A percentile compares a stretch with the other conserved stretches of the same genome.
Conservation (phyloP, 768 basidiomycete genomes). For the Chiua virens region DNA sequence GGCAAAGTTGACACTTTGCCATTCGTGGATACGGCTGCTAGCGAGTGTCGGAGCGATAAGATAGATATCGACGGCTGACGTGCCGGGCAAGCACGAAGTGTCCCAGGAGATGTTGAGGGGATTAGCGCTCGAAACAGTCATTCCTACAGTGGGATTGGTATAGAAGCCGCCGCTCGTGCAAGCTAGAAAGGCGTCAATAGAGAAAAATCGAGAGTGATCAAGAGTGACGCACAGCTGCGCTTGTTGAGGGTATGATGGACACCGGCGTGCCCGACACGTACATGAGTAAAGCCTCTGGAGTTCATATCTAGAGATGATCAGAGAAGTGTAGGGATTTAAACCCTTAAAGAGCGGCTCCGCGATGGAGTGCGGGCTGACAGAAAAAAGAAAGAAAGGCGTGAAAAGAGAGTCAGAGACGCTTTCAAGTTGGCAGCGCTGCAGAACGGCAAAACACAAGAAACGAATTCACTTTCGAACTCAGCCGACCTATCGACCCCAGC, state of each 20-base stretch:
- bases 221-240: conserved; percentile 24
- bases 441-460: conserved; percentile 6
- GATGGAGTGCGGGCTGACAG: conserved; percentile 21
- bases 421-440: background rate
- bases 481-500: conserved; percentile 12
- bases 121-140: conserved; percentile 44
- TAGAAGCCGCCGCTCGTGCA: conserved; percentile 66
- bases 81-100: conserved; percentile 48
- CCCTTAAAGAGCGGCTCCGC: conserved; percentile 32
- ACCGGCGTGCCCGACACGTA: conserved; percentile 26
- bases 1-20: conserved; percentile 50
- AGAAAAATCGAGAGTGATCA: background rate
- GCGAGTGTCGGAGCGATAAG: conserved; percentile 52
- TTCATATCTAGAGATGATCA: conserved; percentile 21
- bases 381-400: conserved; percentile 14
- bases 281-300: conserved; percentile 28
- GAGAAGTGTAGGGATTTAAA: conserved; percentile 2
- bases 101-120: conserved; percentile 67
- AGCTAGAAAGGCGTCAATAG: conserved; percentile 28
- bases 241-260: conserved; percentile 18
- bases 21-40: conserved; percentile 52
- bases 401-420: conserved; percentile 8
- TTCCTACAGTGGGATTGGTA: conserved; percentile 48
- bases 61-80: conserved; percentile 62
- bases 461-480: conserved; percentile 25